Conservation (phyloP, 2,329 filamentous ascomycete genomes). For the Geosmithia flava region DNA sequence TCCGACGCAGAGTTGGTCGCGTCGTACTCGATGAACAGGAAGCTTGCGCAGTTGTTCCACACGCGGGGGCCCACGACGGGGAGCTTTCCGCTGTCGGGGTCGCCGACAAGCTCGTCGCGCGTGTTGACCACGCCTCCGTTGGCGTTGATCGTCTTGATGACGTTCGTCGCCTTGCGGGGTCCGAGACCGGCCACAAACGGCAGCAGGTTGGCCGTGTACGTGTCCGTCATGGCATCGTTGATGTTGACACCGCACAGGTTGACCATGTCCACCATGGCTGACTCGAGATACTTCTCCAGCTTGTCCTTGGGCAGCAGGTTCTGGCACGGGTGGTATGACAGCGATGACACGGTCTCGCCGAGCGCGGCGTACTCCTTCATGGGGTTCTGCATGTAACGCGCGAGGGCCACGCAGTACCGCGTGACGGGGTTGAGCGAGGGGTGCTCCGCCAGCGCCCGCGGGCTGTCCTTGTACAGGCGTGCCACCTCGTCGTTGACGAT, state of each 20-base stretch:
- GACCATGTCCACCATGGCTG: conserved; percentile 97
- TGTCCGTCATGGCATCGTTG: conserved; percentile 75
- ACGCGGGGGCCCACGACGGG: conserved; percentile 80
- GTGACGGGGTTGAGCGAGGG: conserved; percentile 67
- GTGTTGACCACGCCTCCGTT: conserved; percentile 81
- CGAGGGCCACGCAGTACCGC: conserved; percentile 81
- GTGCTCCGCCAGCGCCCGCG: conserved; percentile 66
- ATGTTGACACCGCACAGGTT: conserved; percentile 94
- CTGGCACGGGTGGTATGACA: conserved; percentile 84
- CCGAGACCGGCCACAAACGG: conserved; percentile 88
- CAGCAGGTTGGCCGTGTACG: conserved; percentile 74
- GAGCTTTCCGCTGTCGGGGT: conserved; percentile 65
- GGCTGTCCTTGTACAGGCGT: conserved; percentile 87
- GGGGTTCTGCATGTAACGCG: conserved; percentile 87
- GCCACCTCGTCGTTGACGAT: conserved; percentile 95
- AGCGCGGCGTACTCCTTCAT: conserved; percentile 94
- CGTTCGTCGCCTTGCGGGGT: conserved; percentile 75
- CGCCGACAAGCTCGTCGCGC: conserved; percentile 78
- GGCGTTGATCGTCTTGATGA: conserved; percentile 67
- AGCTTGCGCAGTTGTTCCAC: conserved; percentile 95
- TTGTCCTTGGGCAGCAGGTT: conserved; percentile 81
- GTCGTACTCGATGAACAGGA: conserved; percentile 83
- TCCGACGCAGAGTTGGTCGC: conserved; percentile 71
- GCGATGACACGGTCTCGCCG: conserved; percentile 74
- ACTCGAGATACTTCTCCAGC: conserved; percentile 75